Evolutionary conservation across 2,329 filamentous ascomycete genomes (phyloP).

Genomic region (Ophiostoma australiae): DNA sequence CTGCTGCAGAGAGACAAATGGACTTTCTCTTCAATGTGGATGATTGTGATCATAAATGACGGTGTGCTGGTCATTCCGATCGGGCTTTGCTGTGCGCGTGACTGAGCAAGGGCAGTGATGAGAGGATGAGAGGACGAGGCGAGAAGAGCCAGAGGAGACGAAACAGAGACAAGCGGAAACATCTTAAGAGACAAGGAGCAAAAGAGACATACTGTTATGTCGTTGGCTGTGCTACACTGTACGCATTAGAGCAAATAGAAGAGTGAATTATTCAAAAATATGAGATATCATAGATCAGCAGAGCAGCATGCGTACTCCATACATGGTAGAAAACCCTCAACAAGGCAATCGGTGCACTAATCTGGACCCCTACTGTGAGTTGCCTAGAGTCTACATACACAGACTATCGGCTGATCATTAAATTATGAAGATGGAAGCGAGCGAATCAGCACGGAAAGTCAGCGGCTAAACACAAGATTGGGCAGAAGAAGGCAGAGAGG

Average conservation of each 20-base stretch:
- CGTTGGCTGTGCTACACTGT: background rate
- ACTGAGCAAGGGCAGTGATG: background rate
- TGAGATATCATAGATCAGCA: constrained; percentile 6
- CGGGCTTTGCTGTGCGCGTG: background rate
- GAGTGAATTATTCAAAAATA: background rate
- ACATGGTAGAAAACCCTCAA: background rate
- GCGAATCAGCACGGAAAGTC: background rate
- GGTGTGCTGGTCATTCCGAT: constrained; percentile 1
- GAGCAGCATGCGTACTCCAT: background rate
- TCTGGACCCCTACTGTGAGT: background rate
- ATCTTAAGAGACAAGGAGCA: background rate
- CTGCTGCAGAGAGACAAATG: background rate
- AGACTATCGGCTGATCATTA: background rate
- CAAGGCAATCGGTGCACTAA: constrained; percentile 4
- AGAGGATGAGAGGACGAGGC: background rate
- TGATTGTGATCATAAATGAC: constrained; percentile 11
- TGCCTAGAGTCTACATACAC: background rate
- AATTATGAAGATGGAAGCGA: constrained; percentile 1
- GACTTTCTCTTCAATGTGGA: background rate
- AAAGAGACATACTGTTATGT: background rate
- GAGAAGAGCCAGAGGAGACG: background rate
- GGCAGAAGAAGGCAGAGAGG: background rate
- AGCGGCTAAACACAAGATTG: background rate
- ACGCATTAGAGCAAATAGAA: background rate
- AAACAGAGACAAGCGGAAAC: background rate